These are phyloP conservation scores for Wickerhamiella spandovensis DNA, from an alignment of 805 yeast species.

Conservation along the genomic window DNA sequence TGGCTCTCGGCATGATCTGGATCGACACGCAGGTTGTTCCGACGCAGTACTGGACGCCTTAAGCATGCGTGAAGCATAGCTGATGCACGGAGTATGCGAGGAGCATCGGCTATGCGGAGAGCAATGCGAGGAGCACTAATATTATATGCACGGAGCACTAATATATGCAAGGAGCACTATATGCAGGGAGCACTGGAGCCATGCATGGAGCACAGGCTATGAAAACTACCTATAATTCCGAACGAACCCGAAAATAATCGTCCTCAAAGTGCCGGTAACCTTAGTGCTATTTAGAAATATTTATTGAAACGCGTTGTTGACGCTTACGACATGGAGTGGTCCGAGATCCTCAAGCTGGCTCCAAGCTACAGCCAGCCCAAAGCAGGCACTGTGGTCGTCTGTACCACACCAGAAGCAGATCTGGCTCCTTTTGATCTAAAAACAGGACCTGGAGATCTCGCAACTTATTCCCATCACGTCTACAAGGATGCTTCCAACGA, in stretches of 20 bases:
- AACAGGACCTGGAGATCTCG: background rate
- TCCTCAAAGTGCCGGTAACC: too few relatives aligned
- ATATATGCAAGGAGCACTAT: too few relatives aligned
- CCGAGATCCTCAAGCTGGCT: background rate
- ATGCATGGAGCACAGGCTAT: too few relatives aligned
- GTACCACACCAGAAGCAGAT: background rate
- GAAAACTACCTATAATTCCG: too few relatives aligned
- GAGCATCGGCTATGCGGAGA: background rate
- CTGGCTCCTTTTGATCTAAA: background rate
- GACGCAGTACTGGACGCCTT: slow-evolving; percentile 27
- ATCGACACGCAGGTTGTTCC: slow-evolving; percentile 38
- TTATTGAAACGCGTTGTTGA: background rate
- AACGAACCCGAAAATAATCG: too few relatives aligned
- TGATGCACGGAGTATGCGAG: too few relatives aligned
- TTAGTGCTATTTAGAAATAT: too few relatives aligned
- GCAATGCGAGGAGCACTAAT: background rate
- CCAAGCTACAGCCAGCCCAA: background rate
- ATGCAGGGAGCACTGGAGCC: too few relatives aligned
- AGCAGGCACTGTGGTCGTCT: background rate
- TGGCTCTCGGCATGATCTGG: slow-evolving; percentile 76
- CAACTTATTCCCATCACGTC: background rate
- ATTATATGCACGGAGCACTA: too few relatives aligned
- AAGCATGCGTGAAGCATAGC: background rate
- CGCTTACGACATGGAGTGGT: background rate
- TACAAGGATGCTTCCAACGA: background rate